These are phyloP conservation scores for Strobilomyces dryophilus DNA, from an alignment of 768 basidiomycete species.

Conservation along the genomic window DNA sequence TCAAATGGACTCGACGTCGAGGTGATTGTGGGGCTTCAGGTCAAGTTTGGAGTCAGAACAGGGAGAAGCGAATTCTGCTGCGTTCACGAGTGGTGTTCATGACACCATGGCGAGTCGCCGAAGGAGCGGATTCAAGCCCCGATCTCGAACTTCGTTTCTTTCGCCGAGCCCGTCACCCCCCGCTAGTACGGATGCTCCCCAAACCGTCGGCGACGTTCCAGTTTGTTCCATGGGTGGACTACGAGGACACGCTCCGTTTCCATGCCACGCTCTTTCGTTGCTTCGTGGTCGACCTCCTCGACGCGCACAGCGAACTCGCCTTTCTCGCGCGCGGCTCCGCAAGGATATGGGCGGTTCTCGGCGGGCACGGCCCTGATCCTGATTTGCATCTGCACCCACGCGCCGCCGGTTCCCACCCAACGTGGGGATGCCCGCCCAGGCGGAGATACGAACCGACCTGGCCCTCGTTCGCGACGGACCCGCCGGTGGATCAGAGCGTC, in stretches of 20 bases:
- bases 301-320: background rate
- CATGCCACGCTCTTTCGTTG: constrained; percentile 14
- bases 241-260: background rate
- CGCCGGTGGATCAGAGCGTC: background rate
- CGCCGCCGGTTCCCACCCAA: background rate
- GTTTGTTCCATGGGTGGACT: constrained; percentile 14
- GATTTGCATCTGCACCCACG: background rate
- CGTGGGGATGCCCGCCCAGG: constrained; percentile 10
- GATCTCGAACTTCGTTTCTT: background rate
- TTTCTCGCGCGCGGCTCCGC: background rate
- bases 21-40: no score
- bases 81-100: background rate
- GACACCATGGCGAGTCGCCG: no score
- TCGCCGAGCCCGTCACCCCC: background rate
- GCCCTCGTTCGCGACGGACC: background rate
- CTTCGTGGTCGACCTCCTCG: constrained; percentile 3
- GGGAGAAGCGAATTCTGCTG: no score
- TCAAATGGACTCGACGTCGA: no score
- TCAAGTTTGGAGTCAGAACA: no score
- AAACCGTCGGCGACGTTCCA: background rate
- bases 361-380: background rate
- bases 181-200: background rate
- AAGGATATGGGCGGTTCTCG: background rate
- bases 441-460: constrained; percentile 1
- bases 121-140: constrained; percentile 8